phyloP scores from a whole-genome alignment of 129 eudicot genomes.

The Ambrosia trifida region DNA sequence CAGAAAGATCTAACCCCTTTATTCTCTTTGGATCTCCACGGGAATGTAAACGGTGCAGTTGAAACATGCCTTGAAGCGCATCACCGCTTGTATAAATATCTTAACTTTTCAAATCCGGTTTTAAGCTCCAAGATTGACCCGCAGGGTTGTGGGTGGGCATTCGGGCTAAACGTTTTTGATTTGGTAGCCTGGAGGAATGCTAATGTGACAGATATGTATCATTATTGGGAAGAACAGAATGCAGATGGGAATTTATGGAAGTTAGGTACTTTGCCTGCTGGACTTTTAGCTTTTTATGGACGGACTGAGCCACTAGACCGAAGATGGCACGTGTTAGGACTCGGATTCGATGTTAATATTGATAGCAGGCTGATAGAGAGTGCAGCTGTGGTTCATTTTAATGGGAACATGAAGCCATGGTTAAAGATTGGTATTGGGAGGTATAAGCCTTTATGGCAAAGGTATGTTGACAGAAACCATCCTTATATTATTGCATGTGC shows the following conservation, averaged over 20 bases:
- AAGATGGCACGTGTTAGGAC: conserved; percentile 91
- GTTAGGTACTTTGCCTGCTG: conserved; percentile 88
- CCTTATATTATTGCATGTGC: conserved; percentile 64
- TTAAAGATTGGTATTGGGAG: conserved; percentile 63
- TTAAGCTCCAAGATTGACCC: conserved; percentile 87
- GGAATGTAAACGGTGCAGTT: conserved; percentile 90
- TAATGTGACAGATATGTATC: conserved; percentile 65
- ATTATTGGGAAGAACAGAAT: conserved; percentile 77
- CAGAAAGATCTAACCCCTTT: conserved; percentile 87
- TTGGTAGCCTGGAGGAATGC: conserved; percentile 80
- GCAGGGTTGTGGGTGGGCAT: conserved; percentile 97
- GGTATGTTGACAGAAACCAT: conserved; percentile 56
- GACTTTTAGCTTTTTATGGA: conserved; percentile 79
- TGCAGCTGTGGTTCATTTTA: conserved; percentile 89
- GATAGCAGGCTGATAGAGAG: conserved; percentile 82
- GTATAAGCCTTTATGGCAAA: conserved; percentile 79
- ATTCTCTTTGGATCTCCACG: conserved; percentile 83
- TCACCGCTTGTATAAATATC: conserved; percentile 81
- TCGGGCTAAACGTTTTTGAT: conserved; percentile 86
- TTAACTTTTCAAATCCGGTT: conserved; percentile 76
- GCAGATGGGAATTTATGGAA: conserved; percentile 67
- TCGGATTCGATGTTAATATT: conserved; percentile 72
- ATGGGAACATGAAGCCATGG: conserved; percentile 95
- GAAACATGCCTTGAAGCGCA: conserved; percentile 88
- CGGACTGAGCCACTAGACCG: conserved; percentile 87